Evolutionary conservation across 495 filamentous ascomycete genomes (phyloP).

Genomic region (Neurospora intermedia): DNA sequence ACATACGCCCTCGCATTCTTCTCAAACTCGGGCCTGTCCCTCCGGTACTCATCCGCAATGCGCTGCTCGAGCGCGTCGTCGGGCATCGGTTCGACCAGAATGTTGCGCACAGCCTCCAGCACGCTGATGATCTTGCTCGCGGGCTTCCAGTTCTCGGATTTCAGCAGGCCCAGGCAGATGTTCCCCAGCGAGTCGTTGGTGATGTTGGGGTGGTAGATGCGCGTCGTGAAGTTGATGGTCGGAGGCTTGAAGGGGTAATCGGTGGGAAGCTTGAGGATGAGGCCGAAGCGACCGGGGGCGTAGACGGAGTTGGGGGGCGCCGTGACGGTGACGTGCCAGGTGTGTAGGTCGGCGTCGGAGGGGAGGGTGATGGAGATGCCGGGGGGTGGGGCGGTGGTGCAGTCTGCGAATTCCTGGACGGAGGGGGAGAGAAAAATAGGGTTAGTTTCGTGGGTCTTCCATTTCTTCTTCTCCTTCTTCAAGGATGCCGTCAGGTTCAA

Average conservation of each 20-base stretch:
- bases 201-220: constrained; percentile 97
- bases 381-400: constrained; percentile 48
- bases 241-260: constrained; percentile 97
- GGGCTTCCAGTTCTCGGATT: constrained; percentile 91
- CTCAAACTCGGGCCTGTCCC: constrained; percentile 62
- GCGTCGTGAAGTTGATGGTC: constrained; percentile 74
- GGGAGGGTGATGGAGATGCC: constrained; percentile 56
- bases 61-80: constrained; percentile 87
- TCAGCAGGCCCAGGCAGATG: constrained; percentile 87
- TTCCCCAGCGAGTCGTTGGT: constrained; percentile 81
- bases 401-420: constrained; percentile 59
- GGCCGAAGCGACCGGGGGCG: constrained; percentile 67
- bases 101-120: constrained; percentile 63
- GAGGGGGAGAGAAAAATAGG: neutral
- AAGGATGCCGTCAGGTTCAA: too few species aligned
- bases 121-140: constrained; percentile 66
- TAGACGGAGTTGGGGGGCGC: constrained; percentile 66
- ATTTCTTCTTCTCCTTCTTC: too few species aligned
- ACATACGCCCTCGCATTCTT: constrained; percentile 79
- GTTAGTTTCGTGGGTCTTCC: neutral
- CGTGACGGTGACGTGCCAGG: constrained; percentile 71
- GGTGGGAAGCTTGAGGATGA: constrained; percentile 63
- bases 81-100: constrained; percentile 79
- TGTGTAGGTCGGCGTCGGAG: constrained; percentile 65
- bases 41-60: constrained; percentile 78